phyloP scores from a whole-genome alignment of 179 eudicot genomes.

The Spergularia azorica region DNA sequence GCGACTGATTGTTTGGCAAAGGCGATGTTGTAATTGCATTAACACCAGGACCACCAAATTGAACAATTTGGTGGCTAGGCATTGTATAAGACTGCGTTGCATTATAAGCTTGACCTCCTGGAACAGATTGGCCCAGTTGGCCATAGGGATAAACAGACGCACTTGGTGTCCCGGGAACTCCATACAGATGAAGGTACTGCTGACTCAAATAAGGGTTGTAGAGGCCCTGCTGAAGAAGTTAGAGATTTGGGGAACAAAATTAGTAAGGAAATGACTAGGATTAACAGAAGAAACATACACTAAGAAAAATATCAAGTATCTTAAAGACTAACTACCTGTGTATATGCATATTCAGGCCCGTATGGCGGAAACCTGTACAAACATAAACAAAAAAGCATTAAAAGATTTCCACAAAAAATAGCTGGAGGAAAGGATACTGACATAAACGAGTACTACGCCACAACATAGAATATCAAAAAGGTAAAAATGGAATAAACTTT shows the following conservation, averaged over 20 bases:
- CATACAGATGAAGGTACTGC: conserved; percentile 85
- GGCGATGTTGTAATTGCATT: conserved; percentile 68
- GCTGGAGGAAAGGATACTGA: background rate
- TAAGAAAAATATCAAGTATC: background rate
- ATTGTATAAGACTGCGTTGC: conserved; percentile 66
- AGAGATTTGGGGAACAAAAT: background rate
- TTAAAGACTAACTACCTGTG: conserved; percentile 53
- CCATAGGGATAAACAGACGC: conserved; percentile 73
- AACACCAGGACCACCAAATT: conserved; percentile 62
- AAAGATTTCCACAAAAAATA: background rate
- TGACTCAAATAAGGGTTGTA: conserved; percentile 80
- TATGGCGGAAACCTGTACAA: conserved; percentile 63
- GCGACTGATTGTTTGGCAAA: conserved; percentile 63
- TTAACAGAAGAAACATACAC: background rate
- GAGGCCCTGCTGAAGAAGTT: conserved; percentile 51
- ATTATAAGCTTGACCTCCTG: conserved; percentile 62
- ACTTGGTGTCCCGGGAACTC: conserved; percentile 74
- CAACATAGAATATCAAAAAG: background rate
- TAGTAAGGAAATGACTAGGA: background rate
- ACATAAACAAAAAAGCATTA: conserved; percentile 1
- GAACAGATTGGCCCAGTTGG: conserved; percentile 65
- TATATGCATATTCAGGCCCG: conserved; percentile 70
- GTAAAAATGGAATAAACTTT: too few species aligned
- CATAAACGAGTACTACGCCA: background rate
- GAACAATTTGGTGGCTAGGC: conserved; percentile 81